Evolutionary conservation across 202 grass and related monocot genomes (phyloP).

Genomic region (Thinopyrum obtusiflorum): DNA sequence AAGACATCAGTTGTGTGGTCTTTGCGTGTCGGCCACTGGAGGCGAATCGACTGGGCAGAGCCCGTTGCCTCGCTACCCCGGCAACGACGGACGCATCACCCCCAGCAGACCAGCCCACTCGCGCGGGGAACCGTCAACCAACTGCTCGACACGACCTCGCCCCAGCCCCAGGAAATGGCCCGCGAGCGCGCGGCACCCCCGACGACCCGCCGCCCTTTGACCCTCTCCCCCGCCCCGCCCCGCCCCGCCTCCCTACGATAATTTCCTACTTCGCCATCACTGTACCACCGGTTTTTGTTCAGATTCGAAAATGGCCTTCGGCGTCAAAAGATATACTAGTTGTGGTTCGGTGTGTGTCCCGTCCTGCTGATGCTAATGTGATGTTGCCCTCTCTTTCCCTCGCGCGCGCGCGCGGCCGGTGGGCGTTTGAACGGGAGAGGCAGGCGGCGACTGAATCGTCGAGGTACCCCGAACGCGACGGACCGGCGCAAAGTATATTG

Average conservation of each 20-base stretch:
- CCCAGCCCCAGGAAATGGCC: background rate
- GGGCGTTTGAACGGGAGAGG: background rate
- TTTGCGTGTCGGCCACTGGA: background rate
- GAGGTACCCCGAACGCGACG: constrained; percentile 4
- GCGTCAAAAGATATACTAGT: no score
- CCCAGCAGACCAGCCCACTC: background rate
- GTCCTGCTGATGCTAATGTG: no score
- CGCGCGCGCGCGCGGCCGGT: background rate
- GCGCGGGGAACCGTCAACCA: background rate
- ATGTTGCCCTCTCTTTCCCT: background rate
- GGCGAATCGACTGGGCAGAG: background rate
- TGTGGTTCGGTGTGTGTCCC: no score
- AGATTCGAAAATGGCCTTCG: no score
- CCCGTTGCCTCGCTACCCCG: background rate
- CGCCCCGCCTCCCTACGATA: no score
- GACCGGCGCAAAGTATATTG: background rate
- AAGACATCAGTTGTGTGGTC: background rate
- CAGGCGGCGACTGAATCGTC: background rate
- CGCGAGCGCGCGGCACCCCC: background rate
- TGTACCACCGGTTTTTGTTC: no score
- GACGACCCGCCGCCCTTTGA: constrained; percentile 7
- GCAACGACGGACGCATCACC: background rate
- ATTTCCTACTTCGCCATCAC: no score
- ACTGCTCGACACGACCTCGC: background rate
- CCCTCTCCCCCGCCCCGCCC: background rate